Percentiles rank a stretch among this genome's conserved stretches.
phyloP scores from a whole-genome alignment of 306 rosid species.

The Arachis stenosperma region DNA sequence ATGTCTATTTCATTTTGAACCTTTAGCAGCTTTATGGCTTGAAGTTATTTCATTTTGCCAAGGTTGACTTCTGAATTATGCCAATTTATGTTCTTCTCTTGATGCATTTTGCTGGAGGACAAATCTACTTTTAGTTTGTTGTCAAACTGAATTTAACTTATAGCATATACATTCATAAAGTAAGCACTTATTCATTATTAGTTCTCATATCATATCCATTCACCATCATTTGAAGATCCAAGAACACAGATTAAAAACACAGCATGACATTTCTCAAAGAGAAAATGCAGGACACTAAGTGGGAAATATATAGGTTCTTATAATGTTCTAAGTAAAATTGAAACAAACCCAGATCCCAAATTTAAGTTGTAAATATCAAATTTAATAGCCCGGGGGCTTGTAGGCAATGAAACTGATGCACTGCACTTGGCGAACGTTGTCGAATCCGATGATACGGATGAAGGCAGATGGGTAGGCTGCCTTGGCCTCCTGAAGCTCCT shows the following conservation, averaged over 20 bases:
- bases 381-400: constrained; percentile 48
- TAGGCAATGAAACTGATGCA: constrained; percentile 85
- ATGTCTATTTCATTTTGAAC: neutral
- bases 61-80: too few species aligned
- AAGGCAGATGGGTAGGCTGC: constrained; percentile 48
- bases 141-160: neutral
- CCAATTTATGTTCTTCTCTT: too few species aligned
- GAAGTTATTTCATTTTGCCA: neutral
- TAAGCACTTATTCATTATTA: constrained; percentile 38
- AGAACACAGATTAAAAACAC: constrained; percentile 22
- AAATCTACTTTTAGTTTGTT: neutral
- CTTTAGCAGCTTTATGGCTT: constrained; percentile 18
- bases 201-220: constrained; percentile 39
- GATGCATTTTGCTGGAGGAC: too few species aligned
- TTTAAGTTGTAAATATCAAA: neutral
- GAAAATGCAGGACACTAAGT: neutral
- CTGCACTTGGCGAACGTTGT: constrained; percentile 77
- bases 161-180: neutral
- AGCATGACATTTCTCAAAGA: constrained; percentile 24
- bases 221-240: constrained; percentile 33
- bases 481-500: constrained; percentile 54
- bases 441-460: constrained; percentile 78
- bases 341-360: constrained; percentile 30
- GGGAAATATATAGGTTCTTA: constrained; percentile 16
- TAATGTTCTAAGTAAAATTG: constrained; percentile 4